Conservation (phyloP, 768 basidiomycete genomes). For the Tylopilus rubrobrunneus region DNA sequence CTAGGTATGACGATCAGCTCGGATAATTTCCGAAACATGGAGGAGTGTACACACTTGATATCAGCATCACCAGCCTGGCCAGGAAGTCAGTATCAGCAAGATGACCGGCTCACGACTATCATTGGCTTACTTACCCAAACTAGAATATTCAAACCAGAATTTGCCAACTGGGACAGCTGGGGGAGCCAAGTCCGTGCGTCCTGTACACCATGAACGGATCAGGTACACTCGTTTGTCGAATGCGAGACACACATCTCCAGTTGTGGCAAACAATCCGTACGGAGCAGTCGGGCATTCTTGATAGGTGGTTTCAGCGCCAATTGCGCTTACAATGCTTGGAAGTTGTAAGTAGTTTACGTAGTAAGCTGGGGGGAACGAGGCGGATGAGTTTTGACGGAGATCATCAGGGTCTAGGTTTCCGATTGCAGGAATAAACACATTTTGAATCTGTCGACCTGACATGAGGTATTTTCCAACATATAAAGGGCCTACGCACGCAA, state of each 20-base stretch:
- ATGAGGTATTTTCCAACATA: neutral
- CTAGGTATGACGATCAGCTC: neutral
- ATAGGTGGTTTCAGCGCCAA: constrained; percentile 52
- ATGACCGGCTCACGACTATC: neutral
- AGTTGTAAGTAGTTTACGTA: neutral
- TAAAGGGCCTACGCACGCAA: constrained; percentile 40
- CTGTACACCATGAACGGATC: constrained; percentile 6
- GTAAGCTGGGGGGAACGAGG: too few species aligned
- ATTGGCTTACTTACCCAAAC: constrained; percentile 33
- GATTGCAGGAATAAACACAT: constrained; percentile 35
- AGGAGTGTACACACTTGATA: constrained; percentile 19
- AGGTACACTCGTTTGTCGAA: too few species aligned
- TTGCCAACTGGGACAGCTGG: constrained; percentile 32
- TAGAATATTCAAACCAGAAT: constrained; percentile 36
- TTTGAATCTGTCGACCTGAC: constrained; percentile 32
- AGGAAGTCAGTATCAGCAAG: neutral
- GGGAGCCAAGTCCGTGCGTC: constrained; percentile 37
- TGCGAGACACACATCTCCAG: constrained; percentile 48
- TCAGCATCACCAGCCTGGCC: constrained; percentile 28
- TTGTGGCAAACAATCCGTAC: constrained; percentile 34
- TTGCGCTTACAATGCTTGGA: constrained; percentile 35
- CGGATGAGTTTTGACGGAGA: too few species aligned
- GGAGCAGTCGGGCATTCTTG: constrained; percentile 25
- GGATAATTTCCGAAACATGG: too few species aligned
- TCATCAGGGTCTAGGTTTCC: too few species aligned